phyloP scores from a whole-genome alignment of 1,139 yeast genomes.

The Chernovozyma aurita region DNA sequence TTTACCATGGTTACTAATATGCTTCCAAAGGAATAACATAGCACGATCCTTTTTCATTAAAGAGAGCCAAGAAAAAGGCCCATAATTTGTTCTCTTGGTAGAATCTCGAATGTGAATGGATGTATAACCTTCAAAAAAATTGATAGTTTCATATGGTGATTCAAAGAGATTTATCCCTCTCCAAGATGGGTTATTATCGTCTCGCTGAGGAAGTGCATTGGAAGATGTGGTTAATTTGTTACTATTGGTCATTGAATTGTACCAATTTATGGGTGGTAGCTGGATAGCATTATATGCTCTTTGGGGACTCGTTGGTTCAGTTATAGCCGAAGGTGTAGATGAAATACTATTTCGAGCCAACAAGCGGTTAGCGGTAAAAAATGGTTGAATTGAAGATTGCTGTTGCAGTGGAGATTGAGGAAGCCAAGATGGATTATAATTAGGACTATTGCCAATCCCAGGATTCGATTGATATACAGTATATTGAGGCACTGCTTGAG shows the following conservation, averaged over 20 bases:
- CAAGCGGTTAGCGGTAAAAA: not conserved
- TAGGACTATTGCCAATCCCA: not conserved
- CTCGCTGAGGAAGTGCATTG: not conserved
- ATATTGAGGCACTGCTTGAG: constrained; percentile 6
- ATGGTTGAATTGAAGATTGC: not conserved
- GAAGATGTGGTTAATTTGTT: not conserved
- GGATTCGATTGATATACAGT: not conserved
- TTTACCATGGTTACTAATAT: not conserved
- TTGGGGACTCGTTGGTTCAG: not conserved
- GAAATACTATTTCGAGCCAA: not conserved
- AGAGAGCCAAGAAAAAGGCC: constrained; percentile 40
- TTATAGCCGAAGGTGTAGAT: not conserved
- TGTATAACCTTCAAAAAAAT: constrained; percentile 29
- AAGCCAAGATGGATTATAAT: not conserved
- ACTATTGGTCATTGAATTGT: not conserved
- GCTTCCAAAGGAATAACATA: constrained; percentile 10
- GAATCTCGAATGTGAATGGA: constrained; percentile 21
- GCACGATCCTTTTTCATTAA: constrained; percentile 32
- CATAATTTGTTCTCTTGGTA: constrained; percentile 26
- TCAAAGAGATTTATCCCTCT: constrained; percentile 5
- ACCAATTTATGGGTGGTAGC: constrained; percentile 14
- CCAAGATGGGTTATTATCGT: not conserved
- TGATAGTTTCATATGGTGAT: constrained; percentile 18
- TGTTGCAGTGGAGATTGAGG: not conserved
- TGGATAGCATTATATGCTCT: not conserved